These are phyloP conservation scores for Trichopus zeylanicus DNA, from an alignment of 116 monocot species.

Conservation along the genomic window DNA sequence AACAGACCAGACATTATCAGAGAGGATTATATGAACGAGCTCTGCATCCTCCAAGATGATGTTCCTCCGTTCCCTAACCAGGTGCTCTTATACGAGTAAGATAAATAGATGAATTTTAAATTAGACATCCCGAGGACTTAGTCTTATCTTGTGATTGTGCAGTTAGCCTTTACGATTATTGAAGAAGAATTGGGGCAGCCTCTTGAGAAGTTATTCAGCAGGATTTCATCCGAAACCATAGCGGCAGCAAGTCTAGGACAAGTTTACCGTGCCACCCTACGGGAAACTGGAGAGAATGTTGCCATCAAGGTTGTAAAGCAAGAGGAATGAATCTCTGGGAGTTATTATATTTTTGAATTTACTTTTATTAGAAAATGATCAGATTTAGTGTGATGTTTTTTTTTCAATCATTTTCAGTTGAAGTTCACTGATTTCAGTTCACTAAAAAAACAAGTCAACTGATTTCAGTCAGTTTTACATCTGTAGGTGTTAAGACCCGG, in stretches of 20 bases:
- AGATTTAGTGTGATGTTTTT: too few relatives aligned
- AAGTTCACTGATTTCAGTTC: too few relatives aligned
- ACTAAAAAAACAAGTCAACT: too few relatives aligned
- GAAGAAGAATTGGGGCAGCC: conserved; percentile 94
- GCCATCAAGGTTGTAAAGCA: conserved; percentile 85
- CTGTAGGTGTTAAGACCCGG: conserved; percentile 83
- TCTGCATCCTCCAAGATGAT: conserved; percentile 95
- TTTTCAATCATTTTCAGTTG: too few relatives aligned
- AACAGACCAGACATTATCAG: conserved; percentile 94
- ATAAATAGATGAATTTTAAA: too few relatives aligned
- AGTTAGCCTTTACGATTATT: conserved; percentile 85
- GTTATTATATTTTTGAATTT: too few relatives aligned
- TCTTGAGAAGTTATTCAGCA: conserved; percentile 78
- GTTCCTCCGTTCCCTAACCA: conserved; percentile 90
- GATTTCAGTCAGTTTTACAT: conserved; percentile 2
- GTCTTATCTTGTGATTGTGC: conserved; percentile 5
- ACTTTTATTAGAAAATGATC: too few relatives aligned
- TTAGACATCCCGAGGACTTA: not conserved
- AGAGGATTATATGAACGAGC: conserved; percentile 99
- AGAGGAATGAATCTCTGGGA: too few relatives aligned
- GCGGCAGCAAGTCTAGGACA: conserved; percentile 96
- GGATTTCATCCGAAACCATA: conserved; percentile 79
- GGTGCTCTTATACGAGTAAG: too few relatives aligned
- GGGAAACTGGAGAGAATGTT: conserved; percentile 93
- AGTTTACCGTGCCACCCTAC: conserved; percentile 88